Evolutionary conservation across 2,329 filamentous ascomycete genomes (phyloP).

Genomic region (Colletotrichum sp.): DNA sequence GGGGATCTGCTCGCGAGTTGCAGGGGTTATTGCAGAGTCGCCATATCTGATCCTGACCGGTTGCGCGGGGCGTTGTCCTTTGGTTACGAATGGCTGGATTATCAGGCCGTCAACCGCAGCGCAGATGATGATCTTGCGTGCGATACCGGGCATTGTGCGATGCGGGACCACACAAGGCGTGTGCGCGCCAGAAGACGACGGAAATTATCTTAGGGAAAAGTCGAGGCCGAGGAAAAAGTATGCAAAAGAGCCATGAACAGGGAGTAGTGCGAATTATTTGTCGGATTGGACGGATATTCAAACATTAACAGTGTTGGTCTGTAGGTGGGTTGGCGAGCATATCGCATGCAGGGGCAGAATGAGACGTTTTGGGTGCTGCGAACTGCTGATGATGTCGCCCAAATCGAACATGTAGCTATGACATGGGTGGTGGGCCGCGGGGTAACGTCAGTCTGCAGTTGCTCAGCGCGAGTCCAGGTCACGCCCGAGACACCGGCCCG

Average conservation of each 20-base stretch:
- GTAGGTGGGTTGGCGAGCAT: background rate
- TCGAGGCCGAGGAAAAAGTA: background rate
- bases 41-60: slow-evolving; percentile 75
- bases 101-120: slow-evolving; percentile 84
- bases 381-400: slow-evolving; percentile 19
- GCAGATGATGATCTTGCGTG: slow-evolving; percentile 80
- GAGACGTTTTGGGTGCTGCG: background rate
- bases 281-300: background rate
- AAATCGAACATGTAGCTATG: slow-evolving; percentile 14
- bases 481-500: slow-evolving; percentile 3
- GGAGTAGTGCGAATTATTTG: background rate
- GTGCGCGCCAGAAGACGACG: background rate
- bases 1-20: slow-evolving; percentile 49
- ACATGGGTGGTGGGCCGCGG: slow-evolving; percentile 22
- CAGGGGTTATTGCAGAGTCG: slow-evolving; percentile 52
- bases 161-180: background rate
- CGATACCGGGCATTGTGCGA: slow-evolving; percentile 71
- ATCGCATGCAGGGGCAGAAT: background rate
- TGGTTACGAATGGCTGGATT: slow-evolving; percentile 72
- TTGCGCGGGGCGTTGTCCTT: slow-evolving; percentile 59
- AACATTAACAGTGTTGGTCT: background rate
- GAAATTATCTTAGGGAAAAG: background rate
- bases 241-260: background rate
- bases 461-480: background rate
- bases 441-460: slow-evolving; percentile 17